Conservation (phyloP, 2,329 filamentous ascomycete species). For the Aspergillus sp. region DNA sequence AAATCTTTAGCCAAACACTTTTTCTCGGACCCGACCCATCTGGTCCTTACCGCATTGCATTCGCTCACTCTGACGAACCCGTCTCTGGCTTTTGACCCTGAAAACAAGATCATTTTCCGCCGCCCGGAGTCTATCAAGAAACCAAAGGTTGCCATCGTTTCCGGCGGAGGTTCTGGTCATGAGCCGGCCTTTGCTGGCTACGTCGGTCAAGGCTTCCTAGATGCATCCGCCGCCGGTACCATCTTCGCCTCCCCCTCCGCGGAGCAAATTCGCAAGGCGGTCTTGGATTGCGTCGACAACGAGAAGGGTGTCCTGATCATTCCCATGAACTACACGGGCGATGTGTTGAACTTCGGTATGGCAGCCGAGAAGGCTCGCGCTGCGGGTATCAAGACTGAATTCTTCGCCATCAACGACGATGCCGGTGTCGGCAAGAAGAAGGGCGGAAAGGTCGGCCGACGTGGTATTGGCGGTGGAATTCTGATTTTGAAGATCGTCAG, state of each 20-base stretch:
- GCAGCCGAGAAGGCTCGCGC: constrained; percentile 89
- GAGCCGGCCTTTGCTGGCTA: constrained; percentile 85
- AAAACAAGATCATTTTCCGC: constrained; percentile 82
- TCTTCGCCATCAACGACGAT: constrained; percentile 91
- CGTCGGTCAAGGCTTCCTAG: constrained; percentile 77
- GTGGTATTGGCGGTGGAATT: constrained; percentile 89
- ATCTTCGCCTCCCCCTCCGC: constrained; percentile 82
- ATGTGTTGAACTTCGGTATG: constrained; percentile 90
- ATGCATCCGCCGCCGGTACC: constrained; percentile 79
- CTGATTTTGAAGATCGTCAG: constrained; percentile 89
- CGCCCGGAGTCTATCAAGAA: constrained; percentile 55
- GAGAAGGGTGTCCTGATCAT: constrained; percentile 79
- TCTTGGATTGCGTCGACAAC: constrained; percentile 69
- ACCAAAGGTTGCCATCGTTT: constrained; percentile 75
- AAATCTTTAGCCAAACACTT: constrained; percentile 68
- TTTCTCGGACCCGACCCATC: constrained; percentile 75
- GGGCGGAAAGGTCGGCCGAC: constrained; percentile 86
- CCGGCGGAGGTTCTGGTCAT: constrained; percentile 85
- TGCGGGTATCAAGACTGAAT: constrained; percentile 73
- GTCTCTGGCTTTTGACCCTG: constrained; percentile 70
- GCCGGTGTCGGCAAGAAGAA: constrained; percentile 79
- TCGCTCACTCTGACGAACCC: constrained; percentile 83
- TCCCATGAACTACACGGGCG: constrained; percentile 93
- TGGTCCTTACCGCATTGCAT: constrained; percentile 74
- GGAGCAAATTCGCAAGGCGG: constrained; percentile 76